A percentile compares a stretch with the other conserved stretches of the same genome.
Conservation (phyloP, 2,329 filamentous ascomycete species). For the Scedosporium apiospermum region DNA sequence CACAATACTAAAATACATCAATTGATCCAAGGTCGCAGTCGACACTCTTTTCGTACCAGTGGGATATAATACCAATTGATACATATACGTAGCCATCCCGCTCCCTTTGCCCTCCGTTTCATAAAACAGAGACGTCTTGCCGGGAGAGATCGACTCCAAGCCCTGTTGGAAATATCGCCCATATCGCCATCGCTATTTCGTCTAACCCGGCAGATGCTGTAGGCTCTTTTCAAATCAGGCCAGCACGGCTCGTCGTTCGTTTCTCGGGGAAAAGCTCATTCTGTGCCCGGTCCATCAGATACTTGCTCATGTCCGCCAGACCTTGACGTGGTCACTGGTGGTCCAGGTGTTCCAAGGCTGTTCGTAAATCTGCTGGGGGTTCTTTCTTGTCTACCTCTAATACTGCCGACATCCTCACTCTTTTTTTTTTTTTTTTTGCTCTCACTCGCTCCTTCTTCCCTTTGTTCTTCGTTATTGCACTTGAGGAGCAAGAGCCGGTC, state of each 20-base stretch:
- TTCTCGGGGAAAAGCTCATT: not conserved
- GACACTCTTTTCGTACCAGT: not conserved
- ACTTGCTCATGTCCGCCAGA: not conserved
- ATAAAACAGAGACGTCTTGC: not conserved
- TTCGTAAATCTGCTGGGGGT: not conserved
- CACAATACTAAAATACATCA: not conserved
- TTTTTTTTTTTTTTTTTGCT: not conserved
- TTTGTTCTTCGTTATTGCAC: not conserved
- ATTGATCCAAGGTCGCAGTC: not conserved
- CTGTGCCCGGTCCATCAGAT: not conserved
- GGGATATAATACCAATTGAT: not conserved
- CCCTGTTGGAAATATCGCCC: not conserved
- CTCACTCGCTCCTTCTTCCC: not conserved
- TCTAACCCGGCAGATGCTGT: not conserved
- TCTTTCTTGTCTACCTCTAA: not conserved
- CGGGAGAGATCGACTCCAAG: not conserved
- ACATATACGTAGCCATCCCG: not conserved
- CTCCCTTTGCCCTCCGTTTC: not conserved
- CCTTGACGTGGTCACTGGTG: not conserved
- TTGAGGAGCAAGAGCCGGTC: not conserved
- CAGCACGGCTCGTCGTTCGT: not conserved
- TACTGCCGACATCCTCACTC: not conserved
- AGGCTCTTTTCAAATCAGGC: slow-evolving; percentile 1
- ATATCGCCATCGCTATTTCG: not conserved
- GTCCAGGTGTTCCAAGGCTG: not conserved